Conservation (phyloP, 2,329 filamentous ascomycete species). For the Xylariales sp. region DNA sequence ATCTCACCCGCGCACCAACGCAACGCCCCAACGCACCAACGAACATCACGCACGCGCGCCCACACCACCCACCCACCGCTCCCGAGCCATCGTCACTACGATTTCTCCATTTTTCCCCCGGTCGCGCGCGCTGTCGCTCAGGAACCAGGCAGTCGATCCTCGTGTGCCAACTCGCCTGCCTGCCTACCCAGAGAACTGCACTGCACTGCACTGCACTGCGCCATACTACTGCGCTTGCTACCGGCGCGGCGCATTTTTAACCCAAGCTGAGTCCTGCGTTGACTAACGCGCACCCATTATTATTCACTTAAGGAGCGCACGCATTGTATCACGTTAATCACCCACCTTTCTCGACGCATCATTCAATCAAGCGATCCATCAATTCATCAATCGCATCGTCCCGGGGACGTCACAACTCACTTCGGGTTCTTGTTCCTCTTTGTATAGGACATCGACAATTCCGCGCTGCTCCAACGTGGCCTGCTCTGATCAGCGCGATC, state of each 20-base stretch:
- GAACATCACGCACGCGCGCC: constrained; percentile 27
- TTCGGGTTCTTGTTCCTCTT: constrained; percentile 22
- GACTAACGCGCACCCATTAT: constrained; percentile 23
- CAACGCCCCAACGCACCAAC: constrained; percentile 27
- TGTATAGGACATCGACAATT: constrained; percentile 29
- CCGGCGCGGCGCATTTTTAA: constrained; percentile 34
- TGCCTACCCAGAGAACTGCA: constrained; percentile 26
- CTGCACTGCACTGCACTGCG: constrained; percentile 21
- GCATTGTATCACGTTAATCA: constrained; percentile 31
- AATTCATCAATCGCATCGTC: constrained; percentile 26
- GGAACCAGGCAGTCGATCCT: constrained; percentile 43
- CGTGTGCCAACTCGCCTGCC: constrained; percentile 33
- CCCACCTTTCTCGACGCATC: constrained; percentile 23
- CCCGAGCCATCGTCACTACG: constrained; percentile 40
- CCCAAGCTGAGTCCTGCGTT: constrained; percentile 17
- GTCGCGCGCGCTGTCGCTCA: constrained; percentile 45
- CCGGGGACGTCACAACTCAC: constrained; percentile 18
- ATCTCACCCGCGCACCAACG: constrained; percentile 40
- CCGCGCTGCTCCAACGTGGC: constrained; percentile 38
- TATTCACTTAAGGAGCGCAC: constrained; percentile 22
- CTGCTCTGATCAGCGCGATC: constrained; percentile 49
- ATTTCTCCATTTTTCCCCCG: constrained; percentile 47
- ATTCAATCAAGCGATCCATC: constrained; percentile 25
- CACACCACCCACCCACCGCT: constrained; percentile 28
- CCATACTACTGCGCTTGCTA: constrained; percentile 32